A percentile compares a stretch with the other conserved stretches of the same genome.
Evolutionary conservation across 2,329 filamentous ascomycete species (phyloP).

Genomic region (Fusarium lateritium): DNA sequence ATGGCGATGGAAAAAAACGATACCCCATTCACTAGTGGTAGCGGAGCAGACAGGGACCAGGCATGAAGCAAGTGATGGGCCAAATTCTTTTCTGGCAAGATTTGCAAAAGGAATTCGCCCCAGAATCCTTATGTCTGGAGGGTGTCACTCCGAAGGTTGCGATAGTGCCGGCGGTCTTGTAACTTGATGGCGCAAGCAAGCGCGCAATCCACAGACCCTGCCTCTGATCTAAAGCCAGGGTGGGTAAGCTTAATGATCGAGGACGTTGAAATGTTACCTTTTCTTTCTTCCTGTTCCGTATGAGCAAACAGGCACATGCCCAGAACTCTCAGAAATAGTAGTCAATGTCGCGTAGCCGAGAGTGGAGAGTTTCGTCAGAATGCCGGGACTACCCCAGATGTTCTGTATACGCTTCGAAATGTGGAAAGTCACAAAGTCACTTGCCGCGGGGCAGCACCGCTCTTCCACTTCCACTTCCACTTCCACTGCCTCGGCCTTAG

Average conservation of each 20-base stretch:
- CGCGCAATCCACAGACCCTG: constrained; percentile 40
- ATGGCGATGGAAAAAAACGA: constrained; percentile 45
- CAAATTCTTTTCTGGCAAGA: constrained; percentile 49
- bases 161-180: constrained; percentile 32
- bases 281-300: constrained; percentile 18
- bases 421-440: constrained; percentile 21
- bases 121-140: constrained; percentile 43
- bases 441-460: constrained; percentile 36
- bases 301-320: not conserved
- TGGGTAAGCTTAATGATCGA: constrained; percentile 40
- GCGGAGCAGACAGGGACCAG: constrained; percentile 51
- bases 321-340: constrained; percentile 22
- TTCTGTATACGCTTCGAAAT: constrained; percentile 32
- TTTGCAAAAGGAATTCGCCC: constrained; percentile 50
- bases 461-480: constrained; percentile 14
- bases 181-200: constrained; percentile 48
- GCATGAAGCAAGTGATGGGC: constrained; percentile 46
- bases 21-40: constrained; percentile 48
- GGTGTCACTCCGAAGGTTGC: constrained; percentile 39
- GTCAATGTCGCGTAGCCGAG: constrained; percentile 39
- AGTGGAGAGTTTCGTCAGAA: constrained; percentile 35
- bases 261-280: constrained; percentile 14
- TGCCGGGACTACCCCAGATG: constrained; percentile 51
- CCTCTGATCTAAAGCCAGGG: constrained; percentile 45
- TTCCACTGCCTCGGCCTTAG: constrained; percentile 39